phyloP scores from a whole-genome alignment of 2,329 filamentous ascomycete genomes.

The Emmonsiellopsis sp. region DNA sequence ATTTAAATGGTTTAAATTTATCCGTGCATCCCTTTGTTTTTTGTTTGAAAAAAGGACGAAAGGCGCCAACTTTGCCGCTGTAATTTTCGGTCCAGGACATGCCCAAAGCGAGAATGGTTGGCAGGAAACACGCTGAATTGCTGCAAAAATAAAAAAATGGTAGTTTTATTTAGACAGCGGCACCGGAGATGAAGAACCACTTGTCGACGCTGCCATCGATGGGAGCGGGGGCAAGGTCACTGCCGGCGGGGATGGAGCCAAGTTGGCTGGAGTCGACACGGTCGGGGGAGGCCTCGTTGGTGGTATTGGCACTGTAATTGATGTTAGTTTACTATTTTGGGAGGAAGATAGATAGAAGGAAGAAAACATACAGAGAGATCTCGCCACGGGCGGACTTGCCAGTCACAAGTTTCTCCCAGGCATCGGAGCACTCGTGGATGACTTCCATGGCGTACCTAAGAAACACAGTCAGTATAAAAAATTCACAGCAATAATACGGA shows the following conservation, averaged over 20 bases:
- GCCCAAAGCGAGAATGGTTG: not conserved
- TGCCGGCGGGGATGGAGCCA: constrained; percentile 64
- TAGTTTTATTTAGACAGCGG: constrained; percentile 56
- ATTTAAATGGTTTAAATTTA: not conserved
- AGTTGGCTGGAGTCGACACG: constrained; percentile 62
- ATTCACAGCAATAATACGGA: not conserved
- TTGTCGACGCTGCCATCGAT: constrained; percentile 98
- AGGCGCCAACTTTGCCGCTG: not conserved
- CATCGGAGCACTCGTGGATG: constrained; percentile 89
- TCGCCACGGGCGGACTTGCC: constrained; percentile 74
- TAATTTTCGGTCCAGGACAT: not conserved
- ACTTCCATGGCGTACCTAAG: constrained; percentile 84
- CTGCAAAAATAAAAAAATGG: not conserved
- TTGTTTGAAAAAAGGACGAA: not conserved
- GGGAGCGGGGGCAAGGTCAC: constrained; percentile 75
- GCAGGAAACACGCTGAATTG: not conserved
- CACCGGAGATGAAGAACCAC: constrained; percentile 99
- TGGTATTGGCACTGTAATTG: constrained; percentile 62
- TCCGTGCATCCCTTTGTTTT: not conserved
- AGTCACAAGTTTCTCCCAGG: constrained; percentile 91
- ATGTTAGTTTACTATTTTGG: constrained; percentile 8
- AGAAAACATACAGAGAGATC: constrained; percentile 64
- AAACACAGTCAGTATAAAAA: not conserved
- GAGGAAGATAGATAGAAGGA: not conserved
- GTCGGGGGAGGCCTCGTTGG: constrained; percentile 63